phyloP scores from a whole-genome alignment of 2,329 filamentous ascomycete species.

The Cladobotryum mycophilum region DNA sequence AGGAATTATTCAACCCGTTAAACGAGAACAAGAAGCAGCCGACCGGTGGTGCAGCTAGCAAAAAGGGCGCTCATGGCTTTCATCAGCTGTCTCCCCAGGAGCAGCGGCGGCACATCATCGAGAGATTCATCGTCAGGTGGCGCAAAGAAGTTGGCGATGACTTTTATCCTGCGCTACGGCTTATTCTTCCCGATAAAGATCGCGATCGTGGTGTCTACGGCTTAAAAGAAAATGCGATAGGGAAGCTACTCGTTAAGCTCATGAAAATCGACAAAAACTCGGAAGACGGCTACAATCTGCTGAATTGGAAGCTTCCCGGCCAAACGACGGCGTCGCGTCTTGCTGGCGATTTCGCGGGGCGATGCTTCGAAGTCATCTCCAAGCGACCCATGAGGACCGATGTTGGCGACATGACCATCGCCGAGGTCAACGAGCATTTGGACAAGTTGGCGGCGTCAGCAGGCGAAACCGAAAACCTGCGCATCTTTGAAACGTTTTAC shows the following conservation, averaged over 20 bases:
- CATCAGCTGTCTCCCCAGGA: conserved; percentile 65
- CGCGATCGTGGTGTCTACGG: conserved; percentile 89
- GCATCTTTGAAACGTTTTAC: conserved; percentile 80
- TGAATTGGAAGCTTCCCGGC: conserved; percentile 90
- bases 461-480: conserved; percentile 77
- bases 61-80: conserved; percentile 53
- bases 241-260: conserved; percentile 82
- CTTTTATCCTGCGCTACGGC: conserved; percentile 84
- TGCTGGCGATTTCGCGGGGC: conserved; percentile 86
- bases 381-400: conserved; percentile 72
- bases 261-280: conserved; percentile 89
- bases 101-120: conserved; percentile 71
- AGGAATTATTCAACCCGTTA: conserved; percentile 73
- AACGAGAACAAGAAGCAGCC: conserved; percentile 74
- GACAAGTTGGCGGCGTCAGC: conserved; percentile 69
- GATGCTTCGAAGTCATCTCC: conserved; percentile 79
- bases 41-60: conserved; percentile 48
- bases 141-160: conserved; percentile 82
- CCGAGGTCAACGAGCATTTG: conserved; percentile 80
- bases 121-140: conserved; percentile 82
- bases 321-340: conserved; percentile 55
- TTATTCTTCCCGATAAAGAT: conserved; percentile 91
- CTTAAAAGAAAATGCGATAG: conserved; percentile 86
- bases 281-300: conserved; percentile 75
- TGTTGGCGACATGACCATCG: conserved; percentile 75